A percentile compares a stretch with the other conserved stretches of the same genome.
Evolutionary conservation across 1,284 basidiomycete genomes (phyloP).

Genomic region (Leccinum pseudoinsigne): DNA sequence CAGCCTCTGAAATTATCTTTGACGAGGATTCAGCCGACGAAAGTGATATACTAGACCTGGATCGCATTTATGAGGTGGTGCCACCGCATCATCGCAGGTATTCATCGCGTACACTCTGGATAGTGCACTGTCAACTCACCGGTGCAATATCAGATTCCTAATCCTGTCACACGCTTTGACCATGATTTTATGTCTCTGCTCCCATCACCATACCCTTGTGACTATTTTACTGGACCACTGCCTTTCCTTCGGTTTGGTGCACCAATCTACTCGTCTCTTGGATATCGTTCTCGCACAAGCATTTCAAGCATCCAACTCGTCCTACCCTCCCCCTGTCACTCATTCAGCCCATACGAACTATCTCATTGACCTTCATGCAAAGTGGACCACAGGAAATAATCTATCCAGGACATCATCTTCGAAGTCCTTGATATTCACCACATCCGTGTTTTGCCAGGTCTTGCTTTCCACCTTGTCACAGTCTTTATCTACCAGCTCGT

Average conservation of each 20-base stretch:
- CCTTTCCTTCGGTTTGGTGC: constrained; percentile 39
- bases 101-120: constrained; percentile 10
- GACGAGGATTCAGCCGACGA: constrained; percentile 29
- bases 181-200: constrained; percentile 45
- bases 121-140: constrained; percentile 7
- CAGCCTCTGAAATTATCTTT: constrained; percentile 21
- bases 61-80: constrained; percentile 50
- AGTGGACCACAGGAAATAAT: constrained; percentile 28
- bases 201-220: constrained; percentile 47
- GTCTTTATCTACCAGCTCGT: constrained; percentile 8
- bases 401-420: constrained; percentile 1
- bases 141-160: constrained; percentile 39
- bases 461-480: constrained; percentile 19
- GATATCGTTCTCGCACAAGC: constrained; percentile 38
- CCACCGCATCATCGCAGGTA: constrained; percentile 51
- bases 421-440: constrained; percentile 24
- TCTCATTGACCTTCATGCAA: constrained; percentile 37
- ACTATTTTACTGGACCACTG: constrained; percentile 48
- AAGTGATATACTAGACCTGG: constrained; percentile 34
- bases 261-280: constrained; percentile 47
- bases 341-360: constrained; percentile 46
- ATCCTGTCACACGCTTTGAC: constrained; percentile 52
- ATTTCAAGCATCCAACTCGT: constrained; percentile 24
- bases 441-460: constrained; percentile 28
- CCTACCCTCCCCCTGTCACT: constrained; percentile 30